Evolutionary conservation across 306 rosid genomes (phyloP).

Genomic region (Sechiopsis laciniata): DNA sequence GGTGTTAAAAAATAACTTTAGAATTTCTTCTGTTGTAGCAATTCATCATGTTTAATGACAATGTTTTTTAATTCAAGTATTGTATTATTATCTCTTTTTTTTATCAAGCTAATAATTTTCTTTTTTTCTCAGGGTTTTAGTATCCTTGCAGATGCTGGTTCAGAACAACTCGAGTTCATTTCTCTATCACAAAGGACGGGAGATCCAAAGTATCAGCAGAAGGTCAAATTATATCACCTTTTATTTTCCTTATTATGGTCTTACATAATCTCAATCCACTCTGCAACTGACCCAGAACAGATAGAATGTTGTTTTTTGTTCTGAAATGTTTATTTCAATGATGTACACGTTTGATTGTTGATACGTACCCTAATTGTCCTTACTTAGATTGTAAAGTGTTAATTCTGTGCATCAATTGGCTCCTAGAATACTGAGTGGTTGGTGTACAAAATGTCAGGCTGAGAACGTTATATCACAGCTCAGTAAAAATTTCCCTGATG

Average conservation of each 20-base stretch:
- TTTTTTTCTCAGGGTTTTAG: conserved; percentile 59
- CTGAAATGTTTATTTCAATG: neutral
- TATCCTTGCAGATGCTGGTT: conserved; percentile 89
- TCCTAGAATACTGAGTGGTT: conserved; percentile 30
- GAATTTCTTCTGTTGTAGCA: no score
- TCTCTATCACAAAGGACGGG: conserved; percentile 96
- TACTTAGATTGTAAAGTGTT: conserved; percentile 7
- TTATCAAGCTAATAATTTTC: conserved; percentile 15
- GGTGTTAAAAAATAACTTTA: neutral
- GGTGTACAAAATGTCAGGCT: conserved; percentile 50
- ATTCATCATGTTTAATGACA: neutral
- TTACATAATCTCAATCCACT: neutral
- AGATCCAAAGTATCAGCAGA: conserved; percentile 82
- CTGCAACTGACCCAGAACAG: neutral
- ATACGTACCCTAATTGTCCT: neutral
- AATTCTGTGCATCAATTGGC: conserved; percentile 7
- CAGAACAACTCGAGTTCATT: conserved; percentile 97
- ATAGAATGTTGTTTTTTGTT: neutral
- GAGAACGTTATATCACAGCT: conserved; percentile 67
- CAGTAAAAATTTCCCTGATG: conserved; percentile 76
- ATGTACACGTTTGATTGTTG: neutral
- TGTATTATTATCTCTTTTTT: conserved; percentile 2
- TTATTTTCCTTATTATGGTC: neutral
- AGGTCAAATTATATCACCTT: conserved; percentile 39
- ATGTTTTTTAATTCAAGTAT: conserved; percentile 25